Conservation (phyloP, 768 basidiomycete genomes). For the Lentinula raphanica region DNA sequence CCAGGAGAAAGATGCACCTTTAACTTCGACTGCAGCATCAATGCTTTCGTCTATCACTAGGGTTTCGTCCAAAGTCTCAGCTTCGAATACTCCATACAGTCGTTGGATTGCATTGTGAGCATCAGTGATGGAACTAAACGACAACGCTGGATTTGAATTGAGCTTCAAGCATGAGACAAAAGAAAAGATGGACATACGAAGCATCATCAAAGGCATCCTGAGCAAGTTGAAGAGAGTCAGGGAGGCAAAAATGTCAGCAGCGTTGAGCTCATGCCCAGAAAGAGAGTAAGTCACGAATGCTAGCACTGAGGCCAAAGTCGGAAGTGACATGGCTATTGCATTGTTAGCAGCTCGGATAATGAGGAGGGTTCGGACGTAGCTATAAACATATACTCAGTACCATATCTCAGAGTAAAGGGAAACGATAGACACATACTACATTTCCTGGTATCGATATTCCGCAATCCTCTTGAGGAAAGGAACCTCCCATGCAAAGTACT, state of each 20-base stretch:
- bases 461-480: conserved; percentile 75
- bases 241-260: conserved; percentile 78
- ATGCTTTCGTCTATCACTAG: conserved; percentile 49
- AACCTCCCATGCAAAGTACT: conserved; percentile 84
- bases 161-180: conserved; percentile 8
- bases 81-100: conserved; percentile 76
- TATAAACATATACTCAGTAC: conserved; percentile 19
- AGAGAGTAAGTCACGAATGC: conserved; percentile 74
- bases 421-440: conserved; percentile 39
- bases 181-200: conserved; percentile 28
- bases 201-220: conserved; percentile 75
- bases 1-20: conserved; percentile 79
- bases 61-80: conserved; percentile 65
- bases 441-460: conserved; percentile 66
- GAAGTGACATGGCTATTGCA: conserved; percentile 66
- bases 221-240: conserved; percentile 82
- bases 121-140: conserved; percentile 78
- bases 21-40: conserved; percentile 61
- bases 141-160: conserved; percentile 40
- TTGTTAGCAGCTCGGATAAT: conserved; percentile 62
- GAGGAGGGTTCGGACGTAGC: conserved; percentile 63
- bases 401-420: conserved; percentile 7
- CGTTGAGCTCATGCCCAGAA: conserved; percentile 60
- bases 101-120: conserved; percentile 77
- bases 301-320: conserved; percentile 72